Base-by-base conservation (phyloP, 1,139 yeast genomes). In the Yamadazyma dendronema region DNA sequence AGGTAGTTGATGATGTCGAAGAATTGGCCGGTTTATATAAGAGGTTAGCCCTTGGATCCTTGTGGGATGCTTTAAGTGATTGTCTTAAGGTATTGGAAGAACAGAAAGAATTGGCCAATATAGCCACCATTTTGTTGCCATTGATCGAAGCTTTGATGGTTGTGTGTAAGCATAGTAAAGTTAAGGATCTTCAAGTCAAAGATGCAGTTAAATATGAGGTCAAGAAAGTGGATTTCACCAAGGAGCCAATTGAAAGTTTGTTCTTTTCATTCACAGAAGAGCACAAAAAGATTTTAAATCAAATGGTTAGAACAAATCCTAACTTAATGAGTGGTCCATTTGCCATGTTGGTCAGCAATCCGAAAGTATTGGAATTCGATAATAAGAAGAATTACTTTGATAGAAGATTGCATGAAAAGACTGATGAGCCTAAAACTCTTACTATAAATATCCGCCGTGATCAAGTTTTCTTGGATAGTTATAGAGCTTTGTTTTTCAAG, bases 311-410 rank as follows among this genome's bases (percentile, higher is more conserved):
- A 47, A 74, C 84, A 26, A 90, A 89, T 61, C 95, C 97, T 1
- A 87, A 89, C 51, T 72, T 94, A 48, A 88, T 92, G 96, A 85
- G 92, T 59, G 99, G 99, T 0, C 96, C 97, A 8, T 89, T 94
- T 59, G 80, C 96, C 0, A 81, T 89, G 73, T 69, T 94, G 54
- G 94, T 92, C 15, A 77, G 85, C 52, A 92, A 89, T 56, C 95
- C 97, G 6, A 81, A 82, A 54, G 94, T 92, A 2, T 66, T 94
- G 49, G 98, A 94, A 52, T 92, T 94, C 64, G 98, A 94, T 61
- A 92, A 90, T 63, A 94, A 94, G 63, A 79, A 88, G 53, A 82
- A 83, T 49, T 90, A 82, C 59, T 90, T 94, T 56, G 87, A 82
- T 52, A 74, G 94, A 35, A 79, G 82, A 49, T 55, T 87, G 26